A percentile compares a stretch with the other conserved stretches of the same genome.
Evolutionary conservation across 495 filamentous ascomycete genomes (phyloP).

Genomic region (Penicillium riverlandense): DNA sequence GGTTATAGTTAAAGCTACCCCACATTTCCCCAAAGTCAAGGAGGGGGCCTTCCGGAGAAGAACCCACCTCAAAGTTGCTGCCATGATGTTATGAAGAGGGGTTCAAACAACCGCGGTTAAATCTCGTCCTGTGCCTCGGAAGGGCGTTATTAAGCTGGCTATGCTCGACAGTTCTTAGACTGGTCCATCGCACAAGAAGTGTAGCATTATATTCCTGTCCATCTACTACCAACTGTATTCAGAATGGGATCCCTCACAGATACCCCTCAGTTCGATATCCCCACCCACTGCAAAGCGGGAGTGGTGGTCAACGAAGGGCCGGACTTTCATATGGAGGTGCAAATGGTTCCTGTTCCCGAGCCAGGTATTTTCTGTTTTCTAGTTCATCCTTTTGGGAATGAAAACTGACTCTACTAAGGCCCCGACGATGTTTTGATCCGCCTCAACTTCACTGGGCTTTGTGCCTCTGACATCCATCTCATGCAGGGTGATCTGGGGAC

Average conservation of each 20-base stretch:
- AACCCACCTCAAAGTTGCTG: too few species aligned
- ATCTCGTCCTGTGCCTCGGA: too few species aligned
- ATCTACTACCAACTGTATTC: not conserved
- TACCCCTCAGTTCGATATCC: slow-evolving; percentile 27
- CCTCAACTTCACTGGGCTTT: slow-evolving; percentile 42
- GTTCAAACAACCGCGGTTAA: too few species aligned
- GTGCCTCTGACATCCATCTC: slow-evolving; percentile 42
- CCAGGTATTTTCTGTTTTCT: slow-evolving; percentile 24
- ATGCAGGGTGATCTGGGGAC: slow-evolving; percentile 39
- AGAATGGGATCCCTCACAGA: not conserved
- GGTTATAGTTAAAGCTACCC: too few species aligned
- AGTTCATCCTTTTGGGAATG: too few species aligned
- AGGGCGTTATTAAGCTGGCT: too few species aligned
- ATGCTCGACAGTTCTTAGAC: too few species aligned
- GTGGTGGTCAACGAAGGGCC: slow-evolving; percentile 49
- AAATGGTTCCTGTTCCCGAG: slow-evolving; percentile 45
- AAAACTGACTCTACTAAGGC: slow-evolving; percentile 11
- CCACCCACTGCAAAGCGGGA: slow-evolving; percentile 46
- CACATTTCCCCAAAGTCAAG: too few species aligned
- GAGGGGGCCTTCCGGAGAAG: too few species aligned
- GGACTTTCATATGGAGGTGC: slow-evolving; percentile 43
- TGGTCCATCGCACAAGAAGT: too few species aligned
- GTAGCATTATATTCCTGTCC: too few species aligned
- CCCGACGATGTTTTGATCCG: slow-evolving; percentile 41
- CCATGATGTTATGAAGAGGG: too few species aligned